A percentile compares a stretch with the other conserved stretches of the same genome.
These are phyloP conservation scores for Lactifluus echinatus DNA, from an alignment of 768 basidiomycete genomes.

Conservation along the genomic window DNA sequence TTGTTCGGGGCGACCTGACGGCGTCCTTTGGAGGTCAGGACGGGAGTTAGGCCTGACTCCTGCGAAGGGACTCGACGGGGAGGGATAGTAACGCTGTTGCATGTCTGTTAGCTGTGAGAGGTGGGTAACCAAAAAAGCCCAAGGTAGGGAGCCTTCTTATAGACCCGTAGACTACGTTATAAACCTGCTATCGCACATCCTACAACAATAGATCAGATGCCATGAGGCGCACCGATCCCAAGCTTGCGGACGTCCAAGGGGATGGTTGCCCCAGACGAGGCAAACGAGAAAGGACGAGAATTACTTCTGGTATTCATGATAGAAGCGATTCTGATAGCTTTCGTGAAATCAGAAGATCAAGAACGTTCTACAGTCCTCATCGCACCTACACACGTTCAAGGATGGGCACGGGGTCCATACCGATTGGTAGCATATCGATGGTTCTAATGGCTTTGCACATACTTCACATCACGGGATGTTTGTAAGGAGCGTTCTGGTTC, in stretches of 20 bases:
- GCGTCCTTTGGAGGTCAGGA: not conserved
- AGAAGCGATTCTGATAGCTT: not conserved
- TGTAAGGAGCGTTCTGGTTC: not conserved
- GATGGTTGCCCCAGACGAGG: not conserved
- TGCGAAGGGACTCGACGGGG: constrained; percentile 2
- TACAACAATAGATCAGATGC: not conserved
- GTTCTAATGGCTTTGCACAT: not conserved
- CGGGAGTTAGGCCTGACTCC: not conserved
- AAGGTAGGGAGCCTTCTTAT: not conserved
- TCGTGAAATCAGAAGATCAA: not conserved
- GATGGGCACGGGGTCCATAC: not conserved
- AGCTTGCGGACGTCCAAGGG: not conserved
- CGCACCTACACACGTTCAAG: not conserved
- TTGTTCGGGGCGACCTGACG: not conserved
- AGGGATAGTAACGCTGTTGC: constrained; percentile 3
- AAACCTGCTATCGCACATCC: not conserved
- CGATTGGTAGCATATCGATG: not conserved
- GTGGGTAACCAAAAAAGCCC: not conserved
- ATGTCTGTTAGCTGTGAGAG: constrained; percentile 1
- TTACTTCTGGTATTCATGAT: not conserved
- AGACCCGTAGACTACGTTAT: not conserved
- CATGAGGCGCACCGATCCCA: not conserved
- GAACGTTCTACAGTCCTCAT: not conserved
- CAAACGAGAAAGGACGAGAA: not conserved
- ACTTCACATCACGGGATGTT: not conserved